Evolutionary conservation across 345 rosid species (phyloP).

Genomic region (Gynandropsis gynandra): DNA sequence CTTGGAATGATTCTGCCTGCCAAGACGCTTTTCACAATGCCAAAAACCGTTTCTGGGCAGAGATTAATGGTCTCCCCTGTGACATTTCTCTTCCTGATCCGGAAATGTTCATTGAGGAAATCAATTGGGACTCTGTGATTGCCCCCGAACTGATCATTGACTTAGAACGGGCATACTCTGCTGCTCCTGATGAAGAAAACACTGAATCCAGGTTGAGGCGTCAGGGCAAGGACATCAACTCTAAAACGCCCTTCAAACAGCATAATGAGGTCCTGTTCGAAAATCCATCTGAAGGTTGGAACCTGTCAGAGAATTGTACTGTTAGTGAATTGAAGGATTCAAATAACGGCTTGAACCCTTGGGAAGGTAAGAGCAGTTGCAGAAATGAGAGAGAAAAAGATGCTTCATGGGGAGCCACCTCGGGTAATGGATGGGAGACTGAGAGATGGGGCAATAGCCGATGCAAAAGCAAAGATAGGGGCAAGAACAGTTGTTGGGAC

Average conservation of each 20-base stretch:
- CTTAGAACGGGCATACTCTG: conserved; percentile 45
- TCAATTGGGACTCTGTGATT: conserved; percentile 61
- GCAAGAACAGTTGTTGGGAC: conserved; percentile 1
- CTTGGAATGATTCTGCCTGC: conserved; percentile 79
- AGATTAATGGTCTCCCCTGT: conserved; percentile 41
- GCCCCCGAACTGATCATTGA: conserved; percentile 60
- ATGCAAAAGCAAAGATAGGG: conserved; percentile 9
- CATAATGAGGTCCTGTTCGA: conserved; percentile 10
- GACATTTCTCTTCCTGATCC: conserved; percentile 59
- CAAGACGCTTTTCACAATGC: conserved; percentile 70
- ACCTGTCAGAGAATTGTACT: conserved; percentile 22
- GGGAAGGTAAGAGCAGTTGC: conserved; percentile 38
- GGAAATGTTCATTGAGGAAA: conserved; percentile 45
- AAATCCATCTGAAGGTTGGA: conserved; percentile 43
- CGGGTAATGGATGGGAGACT: background rate
- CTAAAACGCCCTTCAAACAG: conserved; percentile 25
- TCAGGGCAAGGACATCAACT: conserved; percentile 19
- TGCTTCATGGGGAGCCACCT: conserved; percentile 19
- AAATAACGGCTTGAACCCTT: conserved; percentile 27
- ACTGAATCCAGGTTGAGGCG: conserved; percentile 26
- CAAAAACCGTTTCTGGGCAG: conserved; percentile 65
- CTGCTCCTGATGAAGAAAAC: conserved; percentile 36
- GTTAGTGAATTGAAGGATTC: conserved; percentile 11
- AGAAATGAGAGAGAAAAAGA: conserved; percentile 26
- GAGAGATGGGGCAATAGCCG: background rate